A percentile compares a stretch with the other conserved stretches of the same genome.
These are phyloP conservation scores for Viola pubescens DNA, from an alignment of 441 rosid genomes.

Conservation along the genomic window DNA sequence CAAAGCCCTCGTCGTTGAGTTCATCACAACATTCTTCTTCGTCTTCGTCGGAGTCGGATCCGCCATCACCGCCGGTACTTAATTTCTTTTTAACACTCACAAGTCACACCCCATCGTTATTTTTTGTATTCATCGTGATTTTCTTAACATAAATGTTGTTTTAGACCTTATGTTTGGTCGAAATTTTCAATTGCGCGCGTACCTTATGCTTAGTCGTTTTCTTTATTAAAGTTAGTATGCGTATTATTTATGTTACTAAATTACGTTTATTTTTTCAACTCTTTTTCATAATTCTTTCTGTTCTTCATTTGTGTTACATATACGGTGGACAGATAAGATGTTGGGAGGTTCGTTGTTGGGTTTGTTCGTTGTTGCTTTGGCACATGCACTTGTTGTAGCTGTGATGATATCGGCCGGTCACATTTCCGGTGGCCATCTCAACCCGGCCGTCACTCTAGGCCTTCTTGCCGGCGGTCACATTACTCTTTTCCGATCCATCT, in stretches of 20 bases:
- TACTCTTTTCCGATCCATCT: constrained; percentile 62
- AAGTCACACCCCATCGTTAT: too few relatives aligned
- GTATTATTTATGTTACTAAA: too few relatives aligned
- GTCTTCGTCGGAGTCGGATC: constrained; percentile 79
- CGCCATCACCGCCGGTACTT: constrained; percentile 59
- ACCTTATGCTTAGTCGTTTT: not conserved
- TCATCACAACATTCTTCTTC: constrained; percentile 72
- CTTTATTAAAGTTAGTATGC: not conserved
- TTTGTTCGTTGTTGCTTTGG: constrained; percentile 62
- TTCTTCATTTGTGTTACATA: too few relatives aligned
- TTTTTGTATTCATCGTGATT: too few relatives aligned
- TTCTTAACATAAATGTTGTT: too few relatives aligned
- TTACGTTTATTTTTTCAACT: not conserved
- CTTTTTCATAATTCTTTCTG: not conserved
- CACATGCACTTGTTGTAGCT: constrained; percentile 72
- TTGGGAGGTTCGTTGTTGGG: constrained; percentile 43
- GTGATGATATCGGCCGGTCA: constrained; percentile 83
- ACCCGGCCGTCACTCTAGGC: constrained; percentile 79
- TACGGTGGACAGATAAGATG: constrained; percentile 32
- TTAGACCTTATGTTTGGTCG: too few relatives aligned
- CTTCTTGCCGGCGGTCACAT: constrained; percentile 72
- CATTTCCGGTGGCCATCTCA: constrained; percentile 90
- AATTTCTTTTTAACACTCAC: too few relatives aligned
- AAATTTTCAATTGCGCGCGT: too few relatives aligned
- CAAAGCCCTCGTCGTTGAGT: constrained; percentile 70